Evolutionary conservation across 257 asterid genomes (phyloP).

Genomic region (Knoxia roxburghii): DNA sequence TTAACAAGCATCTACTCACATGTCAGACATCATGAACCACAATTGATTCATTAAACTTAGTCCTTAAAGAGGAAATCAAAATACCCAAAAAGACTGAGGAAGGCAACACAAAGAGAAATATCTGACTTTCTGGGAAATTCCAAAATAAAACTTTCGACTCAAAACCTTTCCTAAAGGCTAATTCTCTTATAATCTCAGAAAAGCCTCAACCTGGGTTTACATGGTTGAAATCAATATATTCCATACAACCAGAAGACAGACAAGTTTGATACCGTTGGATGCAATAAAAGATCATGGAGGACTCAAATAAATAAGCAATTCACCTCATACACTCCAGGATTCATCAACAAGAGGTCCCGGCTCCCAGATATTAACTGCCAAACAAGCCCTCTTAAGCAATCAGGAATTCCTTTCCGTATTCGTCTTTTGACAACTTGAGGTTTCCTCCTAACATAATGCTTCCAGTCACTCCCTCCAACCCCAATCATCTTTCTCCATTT

Average conservation of each 20-base stretch:
- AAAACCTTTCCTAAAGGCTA: neutral
- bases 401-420: conserved; percentile 97
- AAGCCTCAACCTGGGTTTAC: neutral
- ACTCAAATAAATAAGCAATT: conserved; percentile 7
- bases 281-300: neutral
- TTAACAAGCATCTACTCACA: neutral
- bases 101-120: neutral
- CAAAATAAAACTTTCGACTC: neutral
- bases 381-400: conserved; percentile 95
- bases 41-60: conserved; percentile 1
- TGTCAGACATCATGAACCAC: neutral
- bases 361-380: conserved; percentile 99
- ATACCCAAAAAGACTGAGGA: neutral
- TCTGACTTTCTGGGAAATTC: neutral
- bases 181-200: neutral
- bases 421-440: conserved; percentile 93
- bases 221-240: neutral
- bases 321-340: conserved; percentile 99
- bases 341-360: conserved; percentile 94
- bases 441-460: conserved; percentile 87
- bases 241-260: neutral
- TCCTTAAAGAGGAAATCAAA: neutral
- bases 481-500: conserved; percentile 99
- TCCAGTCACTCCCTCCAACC: conserved; percentile 99
- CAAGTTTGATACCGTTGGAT: neutral